Percentiles rank a stretch among this genome's conserved stretches.
phyloP scores from a whole-genome alignment of 2,329 filamentous ascomycete genomes.

The Cladophialophora chaetospira region DNA sequence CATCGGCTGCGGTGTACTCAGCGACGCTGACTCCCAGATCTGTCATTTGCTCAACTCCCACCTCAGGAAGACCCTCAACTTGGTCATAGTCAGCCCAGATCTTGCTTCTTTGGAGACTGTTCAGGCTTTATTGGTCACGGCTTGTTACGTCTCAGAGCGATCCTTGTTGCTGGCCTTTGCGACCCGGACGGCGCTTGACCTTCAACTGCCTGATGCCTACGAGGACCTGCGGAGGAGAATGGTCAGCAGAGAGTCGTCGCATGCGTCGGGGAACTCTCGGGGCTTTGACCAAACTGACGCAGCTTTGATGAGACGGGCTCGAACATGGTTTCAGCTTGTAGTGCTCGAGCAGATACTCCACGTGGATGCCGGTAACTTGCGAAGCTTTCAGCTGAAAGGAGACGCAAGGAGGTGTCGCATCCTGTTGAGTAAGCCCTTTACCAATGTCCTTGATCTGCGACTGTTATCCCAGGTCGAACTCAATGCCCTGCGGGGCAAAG shows the following conservation, averaged over 20 bases:
- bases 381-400: slow-evolving; percentile 43
- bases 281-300: slow-evolving; percentile 9
- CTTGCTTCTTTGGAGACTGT: slow-evolving; percentile 51
- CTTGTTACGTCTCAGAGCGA: slow-evolving; percentile 56
- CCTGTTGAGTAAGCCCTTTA: slow-evolving; percentile 47
- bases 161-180: slow-evolving; percentile 55
- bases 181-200: slow-evolving; percentile 53
- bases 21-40: slow-evolving; percentile 37
- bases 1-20: slow-evolving; percentile 51
- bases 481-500: slow-evolving; percentile 31
- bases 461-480: slow-evolving; percentile 56
- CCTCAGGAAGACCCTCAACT: slow-evolving; percentile 49
- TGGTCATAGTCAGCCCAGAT: slow-evolving; percentile 46
- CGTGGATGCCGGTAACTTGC: slow-evolving; percentile 50
- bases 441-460: slow-evolving; percentile 53
- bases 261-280: not conserved
- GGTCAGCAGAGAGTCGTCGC: slow-evolving; percentile 33
- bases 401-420: slow-evolving; percentile 49
- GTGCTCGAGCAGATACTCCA: slow-evolving; percentile 56
- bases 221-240: slow-evolving; percentile 41
- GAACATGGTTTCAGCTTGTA: slow-evolving; percentile 57
- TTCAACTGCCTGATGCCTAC: slow-evolving; percentile 50
- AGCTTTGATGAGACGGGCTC: slow-evolving; percentile 45
- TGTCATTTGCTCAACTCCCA: slow-evolving; percentile 50
- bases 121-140: slow-evolving; percentile 55